These are phyloP conservation scores for Phialophora verrucosa DNA, from an alignment of 2,329 filamentous ascomycete genomes.

Conservation along the genomic window DNA sequence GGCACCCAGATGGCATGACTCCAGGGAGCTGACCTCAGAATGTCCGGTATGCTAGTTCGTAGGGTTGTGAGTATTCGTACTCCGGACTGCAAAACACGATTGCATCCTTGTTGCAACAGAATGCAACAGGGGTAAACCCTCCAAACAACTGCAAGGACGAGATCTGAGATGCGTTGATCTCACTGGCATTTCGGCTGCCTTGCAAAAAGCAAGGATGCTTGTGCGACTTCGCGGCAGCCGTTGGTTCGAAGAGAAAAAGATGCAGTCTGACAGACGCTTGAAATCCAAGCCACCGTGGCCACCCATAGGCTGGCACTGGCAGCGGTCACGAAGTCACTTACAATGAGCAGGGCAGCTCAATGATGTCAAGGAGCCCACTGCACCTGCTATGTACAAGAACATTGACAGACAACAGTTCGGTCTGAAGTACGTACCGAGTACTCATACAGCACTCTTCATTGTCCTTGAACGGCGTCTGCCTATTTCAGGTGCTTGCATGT, in stretches of 20 bases:
- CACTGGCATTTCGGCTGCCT: not conserved
- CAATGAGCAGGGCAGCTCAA: not conserved
- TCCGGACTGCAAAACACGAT: not conserved
- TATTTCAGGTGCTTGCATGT: not conserved
- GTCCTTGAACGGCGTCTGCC: not conserved
- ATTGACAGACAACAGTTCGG: not conserved
- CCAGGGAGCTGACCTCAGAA: not conserved
- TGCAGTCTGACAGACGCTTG: not conserved
- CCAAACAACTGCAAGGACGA: not conserved
- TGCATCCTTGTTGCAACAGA: slow-evolving; percentile 5
- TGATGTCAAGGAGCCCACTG: not conserved
- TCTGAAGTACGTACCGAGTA: not conserved
- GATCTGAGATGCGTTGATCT: slow-evolving; percentile 8
- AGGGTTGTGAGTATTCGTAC: too few species aligned
- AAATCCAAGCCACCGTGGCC: not conserved
- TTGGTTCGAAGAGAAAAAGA: not conserved
- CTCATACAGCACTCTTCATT: not conserved
- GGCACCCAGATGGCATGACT: not conserved
- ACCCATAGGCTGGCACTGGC: not conserved
- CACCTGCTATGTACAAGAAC: not conserved
- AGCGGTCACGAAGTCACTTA: not conserved
- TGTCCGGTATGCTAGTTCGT: too few species aligned
- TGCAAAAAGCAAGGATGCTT: not conserved
- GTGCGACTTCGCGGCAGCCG: not conserved
- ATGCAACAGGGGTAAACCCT: slow-evolving; percentile 1